A percentile compares a stretch with the other conserved stretches of the same genome.
Conservation (phyloP, 2,329 filamentous ascomycete genomes). For the Aspergillus awamori region DNA sequence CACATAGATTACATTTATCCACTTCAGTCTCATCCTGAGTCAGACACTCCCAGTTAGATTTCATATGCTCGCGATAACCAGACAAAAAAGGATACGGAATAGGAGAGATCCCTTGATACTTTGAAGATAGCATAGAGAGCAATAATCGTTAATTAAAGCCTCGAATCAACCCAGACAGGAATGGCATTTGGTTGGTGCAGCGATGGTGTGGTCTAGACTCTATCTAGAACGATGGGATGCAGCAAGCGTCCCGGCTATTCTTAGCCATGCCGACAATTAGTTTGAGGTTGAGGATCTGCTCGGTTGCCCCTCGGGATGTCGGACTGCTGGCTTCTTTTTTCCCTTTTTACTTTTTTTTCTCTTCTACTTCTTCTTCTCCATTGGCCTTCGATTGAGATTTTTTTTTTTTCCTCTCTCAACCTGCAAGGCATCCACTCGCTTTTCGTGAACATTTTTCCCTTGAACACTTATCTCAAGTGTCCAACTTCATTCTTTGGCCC, state of each 20-base stretch:
- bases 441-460: not conserved
- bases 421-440: not conserved
- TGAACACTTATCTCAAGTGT: not conserved
- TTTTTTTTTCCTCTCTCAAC: not conserved
- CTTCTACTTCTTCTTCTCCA: not conserved
- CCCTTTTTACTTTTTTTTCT: not conserved
- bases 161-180: too few relatives aligned
- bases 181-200: too few relatives aligned
- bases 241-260: conserved; percentile 10
- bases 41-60: too few relatives aligned
- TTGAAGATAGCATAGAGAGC: too few relatives aligned
- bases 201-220: not conserved
- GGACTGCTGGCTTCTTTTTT: not conserved
- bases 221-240: conserved; percentile 8
- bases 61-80: too few relatives aligned
- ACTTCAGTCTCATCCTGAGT: too few relatives aligned
- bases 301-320: not conserved
- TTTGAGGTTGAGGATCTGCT: not conserved
- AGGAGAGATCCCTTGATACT: too few relatives aligned
- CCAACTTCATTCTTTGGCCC: not conserved
- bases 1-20: too few relatives aligned
- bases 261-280: conserved; percentile 1
- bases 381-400: not conserved
- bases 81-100: too few relatives aligned
- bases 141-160: too few relatives aligned